A percentile compares a stretch with the other conserved stretches of the same genome.
phyloP scores from a whole-genome alignment of 306 rosid species.

The Pyrus bretschneideri region DNA sequence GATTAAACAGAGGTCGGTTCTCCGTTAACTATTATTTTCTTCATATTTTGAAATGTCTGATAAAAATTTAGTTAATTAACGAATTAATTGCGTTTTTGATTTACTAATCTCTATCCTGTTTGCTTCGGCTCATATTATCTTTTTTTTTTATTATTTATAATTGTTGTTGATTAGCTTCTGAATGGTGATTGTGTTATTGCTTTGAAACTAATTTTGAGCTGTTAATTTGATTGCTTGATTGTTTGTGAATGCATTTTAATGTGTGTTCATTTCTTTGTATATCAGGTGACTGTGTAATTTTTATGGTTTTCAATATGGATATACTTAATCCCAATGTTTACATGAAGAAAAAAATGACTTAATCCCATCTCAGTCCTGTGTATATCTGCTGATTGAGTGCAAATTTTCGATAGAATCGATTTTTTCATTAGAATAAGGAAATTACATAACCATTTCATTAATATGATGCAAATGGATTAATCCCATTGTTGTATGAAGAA shows the following conservation, averaged over 20 bases:
- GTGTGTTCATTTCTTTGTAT: neutral
- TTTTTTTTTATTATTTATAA: too few species aligned
- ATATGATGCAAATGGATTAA: too few species aligned
- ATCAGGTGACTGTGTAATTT: neutral
- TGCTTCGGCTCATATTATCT: neutral
- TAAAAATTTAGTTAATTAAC: neutral
- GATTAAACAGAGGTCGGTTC: neutral
- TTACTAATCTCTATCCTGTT: neutral
- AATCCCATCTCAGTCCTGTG: neutral
- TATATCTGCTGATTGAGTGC: neutral
- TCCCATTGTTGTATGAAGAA: too few species aligned
- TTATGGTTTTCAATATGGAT: neutral
- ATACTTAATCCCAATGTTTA: neutral
- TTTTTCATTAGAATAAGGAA: neutral
- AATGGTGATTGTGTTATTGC: neutral
- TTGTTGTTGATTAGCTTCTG: neutral
- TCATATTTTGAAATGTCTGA: neutral
- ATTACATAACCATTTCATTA: too few species aligned
- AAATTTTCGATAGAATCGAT: neutral
- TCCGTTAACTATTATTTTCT: neutral
- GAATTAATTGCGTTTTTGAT: neutral
- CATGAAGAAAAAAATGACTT: neutral
- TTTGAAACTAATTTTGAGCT: neutral
- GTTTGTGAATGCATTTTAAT: neutral
- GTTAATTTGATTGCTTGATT: neutral